Evolutionary conservation across 345 rosid genomes (phyloP).

Genomic region (Adansonia digitata): DNA sequence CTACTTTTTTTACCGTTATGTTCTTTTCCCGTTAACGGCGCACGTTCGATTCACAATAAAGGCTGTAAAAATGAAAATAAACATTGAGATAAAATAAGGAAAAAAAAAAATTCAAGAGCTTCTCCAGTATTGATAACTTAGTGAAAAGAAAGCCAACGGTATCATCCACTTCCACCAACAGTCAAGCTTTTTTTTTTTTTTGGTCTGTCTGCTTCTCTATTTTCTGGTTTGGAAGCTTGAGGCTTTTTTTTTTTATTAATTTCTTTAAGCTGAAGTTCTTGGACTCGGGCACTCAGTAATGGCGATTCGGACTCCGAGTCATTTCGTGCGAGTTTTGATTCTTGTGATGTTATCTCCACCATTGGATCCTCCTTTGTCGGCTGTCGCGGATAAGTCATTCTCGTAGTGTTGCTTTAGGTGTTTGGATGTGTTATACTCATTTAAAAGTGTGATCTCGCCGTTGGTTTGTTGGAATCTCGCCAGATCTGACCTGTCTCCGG

Average conservation of each 20-base stretch:
- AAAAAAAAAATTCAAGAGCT: not conserved
- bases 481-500: conserved; percentile 41
- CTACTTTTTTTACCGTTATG: no score
- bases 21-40: no score
- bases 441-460: conserved; percentile 32
- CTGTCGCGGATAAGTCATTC: conserved; percentile 19
- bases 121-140: not conserved
- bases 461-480: conserved; percentile 29
- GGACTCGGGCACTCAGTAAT: conserved; percentile 29
- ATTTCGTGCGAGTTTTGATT: conserved; percentile 32
- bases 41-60: no score
- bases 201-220: not conserved
- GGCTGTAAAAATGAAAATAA: not conserved
- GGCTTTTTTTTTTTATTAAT: not conserved
- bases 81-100: not conserved
- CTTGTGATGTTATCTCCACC: conserved; percentile 21
- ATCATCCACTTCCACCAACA: conserved; percentile 27
- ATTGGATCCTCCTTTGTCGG: conserved; percentile 37
- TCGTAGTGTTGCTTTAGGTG: conserved; percentile 26
- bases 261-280: conserved; percentile 16
- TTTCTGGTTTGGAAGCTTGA: not conserved
- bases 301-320: conserved; percentile 35
- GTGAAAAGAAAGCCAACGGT: not conserved
- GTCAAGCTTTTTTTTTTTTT: conserved; percentile 9
- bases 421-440: conserved; percentile 19